Conservation (phyloP, 768 basidiomycete genomes). For the Russula abietina region DNA sequence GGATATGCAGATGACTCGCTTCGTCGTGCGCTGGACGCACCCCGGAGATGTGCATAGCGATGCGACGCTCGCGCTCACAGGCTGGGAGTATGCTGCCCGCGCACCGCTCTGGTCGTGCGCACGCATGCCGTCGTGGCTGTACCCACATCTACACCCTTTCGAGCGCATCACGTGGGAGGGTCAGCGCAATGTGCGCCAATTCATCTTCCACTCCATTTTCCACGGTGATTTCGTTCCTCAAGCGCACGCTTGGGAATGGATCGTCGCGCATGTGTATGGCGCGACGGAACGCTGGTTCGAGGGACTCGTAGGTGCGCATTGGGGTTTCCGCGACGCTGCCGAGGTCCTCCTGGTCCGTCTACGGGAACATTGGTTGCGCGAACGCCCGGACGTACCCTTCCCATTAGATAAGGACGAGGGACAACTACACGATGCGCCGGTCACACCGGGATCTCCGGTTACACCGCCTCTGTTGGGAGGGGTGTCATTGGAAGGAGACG, state of each 20-base stretch:
- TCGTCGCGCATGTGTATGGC: constrained; percentile 30
- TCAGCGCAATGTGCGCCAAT: constrained; percentile 26
- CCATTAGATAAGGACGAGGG: constrained; percentile 22
- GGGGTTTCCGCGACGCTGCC: constrained; percentile 27
- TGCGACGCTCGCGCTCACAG: constrained; percentile 27
- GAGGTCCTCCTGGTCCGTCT: constrained; percentile 29
- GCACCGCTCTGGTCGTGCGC: constrained; percentile 34
- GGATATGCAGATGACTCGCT: constrained; percentile 33
- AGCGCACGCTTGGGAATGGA: constrained; percentile 27
- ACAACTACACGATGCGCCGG: not conserved
- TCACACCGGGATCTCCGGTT: not conserved
- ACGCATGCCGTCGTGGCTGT: constrained; percentile 30
- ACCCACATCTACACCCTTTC: constrained; percentile 23
- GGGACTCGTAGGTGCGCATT: constrained; percentile 29
- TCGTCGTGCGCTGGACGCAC: constrained; percentile 27
- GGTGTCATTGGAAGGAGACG: not conserved
- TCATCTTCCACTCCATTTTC: constrained; percentile 27
- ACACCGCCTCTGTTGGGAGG: not conserved
- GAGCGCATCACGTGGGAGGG: constrained; percentile 28
- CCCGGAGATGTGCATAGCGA: constrained; percentile 21
- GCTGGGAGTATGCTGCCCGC: constrained; percentile 32
- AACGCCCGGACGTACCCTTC: constrained; percentile 28
- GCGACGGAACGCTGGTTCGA: constrained; percentile 33
- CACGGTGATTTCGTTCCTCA: constrained; percentile 18
- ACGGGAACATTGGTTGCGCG: constrained; percentile 27